phyloP scores from a whole-genome alignment of 2,329 filamentous ascomycete species.

The Periconia sp. region DNA sequence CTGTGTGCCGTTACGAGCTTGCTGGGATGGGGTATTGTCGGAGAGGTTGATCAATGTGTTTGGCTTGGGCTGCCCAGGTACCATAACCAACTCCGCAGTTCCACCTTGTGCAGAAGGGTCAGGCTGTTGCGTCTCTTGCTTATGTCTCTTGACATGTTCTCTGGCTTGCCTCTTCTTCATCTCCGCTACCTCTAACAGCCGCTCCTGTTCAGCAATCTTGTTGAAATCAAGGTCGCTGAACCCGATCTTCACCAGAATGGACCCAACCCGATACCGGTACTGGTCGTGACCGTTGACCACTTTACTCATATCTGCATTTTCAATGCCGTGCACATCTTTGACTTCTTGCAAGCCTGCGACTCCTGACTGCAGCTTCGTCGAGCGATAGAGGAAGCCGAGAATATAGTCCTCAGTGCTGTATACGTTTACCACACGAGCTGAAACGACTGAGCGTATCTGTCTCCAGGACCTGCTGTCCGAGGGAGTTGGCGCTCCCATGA shows the following conservation, averaged over 20 bases:
- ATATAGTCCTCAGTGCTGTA: slow-evolving; percentile 86
- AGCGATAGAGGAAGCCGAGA: slow-evolving; percentile 81
- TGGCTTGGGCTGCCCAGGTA: slow-evolving; percentile 6
- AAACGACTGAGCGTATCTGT: slow-evolving; percentile 73
- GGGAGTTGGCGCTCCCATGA: slow-evolving; percentile 79
- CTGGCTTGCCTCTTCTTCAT: slow-evolving; percentile 39
- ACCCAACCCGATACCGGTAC: slow-evolving; percentile 52
- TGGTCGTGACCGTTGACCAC: slow-evolving; percentile 52
- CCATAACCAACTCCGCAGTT: slow-evolving; percentile 16
- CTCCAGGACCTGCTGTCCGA: slow-evolving; percentile 72
- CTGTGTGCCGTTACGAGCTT: background rate
- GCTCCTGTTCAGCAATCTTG: slow-evolving; percentile 47
- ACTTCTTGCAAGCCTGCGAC: slow-evolving; percentile 80
- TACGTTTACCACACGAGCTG: slow-evolving; percentile 80
- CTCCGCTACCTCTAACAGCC: slow-evolving; percentile 29
- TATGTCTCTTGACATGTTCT: slow-evolving; percentile 21
- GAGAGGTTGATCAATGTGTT: slow-evolving; percentile 10
- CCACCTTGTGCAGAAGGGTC: slow-evolving; percentile 12
- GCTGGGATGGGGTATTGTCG: background rate
- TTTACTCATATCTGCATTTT: slow-evolving; percentile 55
- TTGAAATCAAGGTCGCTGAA: slow-evolving; percentile 52
- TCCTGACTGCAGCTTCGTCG: slow-evolving; percentile 77
- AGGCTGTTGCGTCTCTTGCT: slow-evolving; percentile 11
- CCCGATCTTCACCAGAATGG: slow-evolving; percentile 50
- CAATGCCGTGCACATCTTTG: slow-evolving; percentile 64